Base-by-base conservation (phyloP, 2,329 filamentous ascomycete species). In the Thyridium curvatum region DNA sequence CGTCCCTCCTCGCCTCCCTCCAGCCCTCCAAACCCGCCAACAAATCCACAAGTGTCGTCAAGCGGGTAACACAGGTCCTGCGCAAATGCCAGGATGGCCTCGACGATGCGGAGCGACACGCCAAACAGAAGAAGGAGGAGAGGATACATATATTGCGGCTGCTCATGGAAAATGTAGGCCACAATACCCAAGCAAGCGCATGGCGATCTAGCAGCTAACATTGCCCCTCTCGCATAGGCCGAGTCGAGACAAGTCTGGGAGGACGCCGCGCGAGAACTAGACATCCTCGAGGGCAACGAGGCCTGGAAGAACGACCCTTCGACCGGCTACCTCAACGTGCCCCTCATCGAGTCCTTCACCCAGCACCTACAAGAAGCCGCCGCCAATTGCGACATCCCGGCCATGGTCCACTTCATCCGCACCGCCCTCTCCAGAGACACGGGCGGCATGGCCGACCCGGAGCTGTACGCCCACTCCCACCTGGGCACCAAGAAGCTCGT, bases 401-500 rank as follows among this genome's bases (percentile, higher is more conserved):
- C 73, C 40, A 93, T 95, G 83, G 72, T 93, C 53, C 82, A 88
- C 53, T 70, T 93, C 30, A 72, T 95, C 30, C 80, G 90, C 18
- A 94, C 88, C 1, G 74, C 85, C 2, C 64, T 96, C 35, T 87
- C 83, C 30, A 81, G 90, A 33, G 82, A 90, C 50, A 66, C 95
- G 9, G 90, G 87, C 8, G 85, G 84, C 37, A 94, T 96, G 84
- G 87, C 86, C 44, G 85, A 89, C 52, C 73, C 84, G 32, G 75
- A 81, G 38, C 71, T 96, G 2, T 96, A 96, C 64, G 82, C 82
- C 40, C 86, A 93, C 56, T 86, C 85, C 0, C 82, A 93, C 54
- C 75, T 87, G 12, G 91, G 90, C 5, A 95, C 90, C 8, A 96
- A 96, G 64, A 71, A 75, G 42, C 63, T 95, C 46, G 91, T 95